These are phyloP conservation scores for Scopulariopsis brevicaulis DNA, from an alignment of 2,329 filamentous ascomycete genomes.

Conservation along the genomic window DNA sequence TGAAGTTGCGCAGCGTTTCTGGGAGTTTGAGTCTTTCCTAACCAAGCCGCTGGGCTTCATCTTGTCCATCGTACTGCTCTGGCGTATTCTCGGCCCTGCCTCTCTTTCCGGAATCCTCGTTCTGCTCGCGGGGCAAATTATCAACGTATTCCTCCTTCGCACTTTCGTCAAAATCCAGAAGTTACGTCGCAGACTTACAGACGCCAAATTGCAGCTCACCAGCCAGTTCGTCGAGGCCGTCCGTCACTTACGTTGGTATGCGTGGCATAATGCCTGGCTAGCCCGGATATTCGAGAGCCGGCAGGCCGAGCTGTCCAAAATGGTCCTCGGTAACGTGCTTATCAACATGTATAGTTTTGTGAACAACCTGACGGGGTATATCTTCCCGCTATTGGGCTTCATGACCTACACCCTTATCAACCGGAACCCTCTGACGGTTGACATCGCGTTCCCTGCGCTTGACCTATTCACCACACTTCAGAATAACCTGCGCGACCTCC, in stretches of 20 bases:
- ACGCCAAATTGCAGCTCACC: conserved; percentile 67
- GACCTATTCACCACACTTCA: conserved; percentile 72
- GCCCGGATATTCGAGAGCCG: conserved; percentile 56
- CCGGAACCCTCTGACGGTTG: conserved; percentile 56
- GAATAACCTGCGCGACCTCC: conserved; percentile 60
- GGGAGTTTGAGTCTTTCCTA: conserved; percentile 72
- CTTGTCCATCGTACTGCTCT: conserved; percentile 62
- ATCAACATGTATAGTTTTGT: conserved; percentile 52
- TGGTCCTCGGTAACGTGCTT: conserved; percentile 53
- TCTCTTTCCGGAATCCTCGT: conserved; percentile 64
- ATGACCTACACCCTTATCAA: conserved; percentile 69
- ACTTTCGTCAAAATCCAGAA: conserved; percentile 58
- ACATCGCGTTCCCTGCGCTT: conserved; percentile 78
- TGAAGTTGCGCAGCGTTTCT: conserved; percentile 73
- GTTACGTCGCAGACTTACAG: conserved; percentile 60
- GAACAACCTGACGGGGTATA: conserved; percentile 58
- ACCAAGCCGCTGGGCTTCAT: conserved; percentile 68
- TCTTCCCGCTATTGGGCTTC: conserved; percentile 74
- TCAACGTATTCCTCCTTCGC: conserved; percentile 59
- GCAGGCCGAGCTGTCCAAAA: conserved; percentile 53
- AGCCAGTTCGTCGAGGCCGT: conserved; percentile 82
- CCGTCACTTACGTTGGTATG: conserved; percentile 70
- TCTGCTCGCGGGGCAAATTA: conserved; percentile 53
- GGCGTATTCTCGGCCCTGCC: conserved; percentile 69
- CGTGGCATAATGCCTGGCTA: conserved; percentile 71